Percentiles rank a stretch among this genome's conserved stretches.
These are phyloP conservation scores for Phytopythium sindhum DNA, from an alignment of 352 stramenopile species.

Conservation along the genomic window DNA sequence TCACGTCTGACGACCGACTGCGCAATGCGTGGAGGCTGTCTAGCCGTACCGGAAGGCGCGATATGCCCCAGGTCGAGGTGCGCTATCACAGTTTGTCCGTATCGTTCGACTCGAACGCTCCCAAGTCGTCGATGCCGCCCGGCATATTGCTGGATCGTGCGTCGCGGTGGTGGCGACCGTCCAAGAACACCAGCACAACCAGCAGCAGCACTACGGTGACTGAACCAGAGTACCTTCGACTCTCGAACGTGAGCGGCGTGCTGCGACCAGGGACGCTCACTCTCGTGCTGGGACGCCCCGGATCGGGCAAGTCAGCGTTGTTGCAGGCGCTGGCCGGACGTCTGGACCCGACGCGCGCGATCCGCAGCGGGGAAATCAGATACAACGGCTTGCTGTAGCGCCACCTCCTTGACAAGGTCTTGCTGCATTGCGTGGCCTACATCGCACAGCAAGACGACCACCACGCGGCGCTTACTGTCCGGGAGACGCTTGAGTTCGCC, in stretches of 20 bases:
- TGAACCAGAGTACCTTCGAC: neutral
- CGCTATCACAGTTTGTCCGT: neutral
- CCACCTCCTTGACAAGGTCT: slow-evolving; percentile 30
- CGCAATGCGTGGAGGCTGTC: too few relatives aligned
- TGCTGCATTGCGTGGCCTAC: slow-evolving; percentile 18
- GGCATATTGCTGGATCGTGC: neutral
- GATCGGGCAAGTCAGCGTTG: slow-evolving; percentile 40
- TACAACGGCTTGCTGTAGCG: slow-evolving; percentile 37
- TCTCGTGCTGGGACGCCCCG: slow-evolving; percentile 41
- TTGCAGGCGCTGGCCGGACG: slow-evolving; percentile 40
- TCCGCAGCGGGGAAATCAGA: slow-evolving; percentile 26
- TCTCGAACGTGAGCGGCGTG: neutral
- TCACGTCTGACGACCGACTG: neutral
- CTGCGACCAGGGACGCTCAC: slow-evolving; percentile 43
- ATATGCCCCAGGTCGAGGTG: neutral
- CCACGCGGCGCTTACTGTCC: slow-evolving; percentile 35
- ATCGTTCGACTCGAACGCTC: neutral
- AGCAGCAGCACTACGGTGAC: neutral
- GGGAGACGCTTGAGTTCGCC: slow-evolving; percentile 89
- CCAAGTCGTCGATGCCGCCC: neutral
- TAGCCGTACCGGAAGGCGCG: neutral
- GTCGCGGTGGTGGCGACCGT: neutral
- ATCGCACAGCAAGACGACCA: slow-evolving; percentile 55
- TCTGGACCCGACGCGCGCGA: slow-evolving; percentile 18
- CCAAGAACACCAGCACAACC: neutral